These are phyloP conservation scores for Entomortierella lignicola DNA, from an alignment of 192 early-diverging fungal genomes.

Conservation along the genomic window DNA sequence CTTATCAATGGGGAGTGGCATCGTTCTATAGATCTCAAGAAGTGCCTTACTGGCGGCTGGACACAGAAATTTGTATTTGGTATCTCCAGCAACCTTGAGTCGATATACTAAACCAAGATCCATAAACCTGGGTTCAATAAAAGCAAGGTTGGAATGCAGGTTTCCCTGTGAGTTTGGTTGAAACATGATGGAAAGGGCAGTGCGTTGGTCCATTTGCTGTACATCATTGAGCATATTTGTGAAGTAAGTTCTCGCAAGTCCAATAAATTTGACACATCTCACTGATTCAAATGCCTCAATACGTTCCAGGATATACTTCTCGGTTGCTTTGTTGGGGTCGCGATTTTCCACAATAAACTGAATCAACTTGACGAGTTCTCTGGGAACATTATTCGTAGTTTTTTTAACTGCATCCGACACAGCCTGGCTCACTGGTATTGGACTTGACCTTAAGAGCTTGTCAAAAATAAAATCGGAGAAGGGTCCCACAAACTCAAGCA, in stretches of 20 bases:
- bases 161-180: not conserved
- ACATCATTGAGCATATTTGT: not conserved
- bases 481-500: not conserved
- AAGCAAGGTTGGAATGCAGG: not conserved
- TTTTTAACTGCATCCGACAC: not conserved
- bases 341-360: not conserved
- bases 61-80: not conserved
- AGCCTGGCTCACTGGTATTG: not conserved
- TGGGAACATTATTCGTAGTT: not conserved
- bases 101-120: not conserved
- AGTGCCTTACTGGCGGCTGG: not conserved
- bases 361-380: not conserved
- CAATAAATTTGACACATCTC: not conserved
- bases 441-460: not conserved
- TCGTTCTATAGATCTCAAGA: slow-evolving; percentile 1
- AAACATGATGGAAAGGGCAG: not conserved
- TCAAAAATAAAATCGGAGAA: not conserved
- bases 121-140: not conserved
- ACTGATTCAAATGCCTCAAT: not conserved
- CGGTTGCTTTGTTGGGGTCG: not conserved
- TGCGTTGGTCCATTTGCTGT: not conserved
- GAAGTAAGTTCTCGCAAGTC: not conserved
- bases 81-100: not conserved
- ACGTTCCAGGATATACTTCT: not conserved
- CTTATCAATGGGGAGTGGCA: not conserved